Percentiles rank a stretch among this genome's conserved stretches.
These are phyloP conservation scores for Williopsis jadinii DNA, from an alignment of 1,139 yeast species.

Conservation along the genomic window DNA sequence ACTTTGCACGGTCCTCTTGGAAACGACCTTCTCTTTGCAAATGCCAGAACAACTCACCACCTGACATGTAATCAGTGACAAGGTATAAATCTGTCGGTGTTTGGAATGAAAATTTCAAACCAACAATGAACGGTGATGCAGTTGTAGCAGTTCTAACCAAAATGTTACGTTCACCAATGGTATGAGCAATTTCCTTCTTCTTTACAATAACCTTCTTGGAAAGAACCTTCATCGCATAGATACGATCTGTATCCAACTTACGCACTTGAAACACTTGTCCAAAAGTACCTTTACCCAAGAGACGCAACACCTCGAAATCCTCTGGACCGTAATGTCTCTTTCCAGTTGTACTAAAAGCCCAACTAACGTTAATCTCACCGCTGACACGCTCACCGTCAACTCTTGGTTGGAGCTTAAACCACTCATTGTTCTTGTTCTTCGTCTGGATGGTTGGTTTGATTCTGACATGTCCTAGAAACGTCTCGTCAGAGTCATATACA, in stretches of 20 bases:
- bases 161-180: constrained; percentile 93
- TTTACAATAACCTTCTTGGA: constrained; percentile 92
- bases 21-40: constrained; percentile 93
- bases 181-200: constrained; percentile 95
- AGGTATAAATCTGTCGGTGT: constrained; percentile 86
- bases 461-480: constrained; percentile 79
- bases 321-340: constrained; percentile 84
- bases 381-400: constrained; percentile 63
- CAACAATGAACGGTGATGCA: constrained; percentile 86
- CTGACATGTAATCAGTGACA: constrained; percentile 96
- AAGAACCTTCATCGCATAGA: constrained; percentile 95
- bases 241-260: constrained; percentile 79
- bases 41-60: constrained; percentile 98
- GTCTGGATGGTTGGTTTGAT: constrained; percentile 56
- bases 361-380: constrained; percentile 69
- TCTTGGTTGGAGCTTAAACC: constrained; percentile 73
- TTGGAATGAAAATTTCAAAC: constrained; percentile 90
- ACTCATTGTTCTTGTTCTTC: constrained; percentile 43
- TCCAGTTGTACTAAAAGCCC: constrained; percentile 65
- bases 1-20: constrained; percentile 86
- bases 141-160: constrained; percentile 84
- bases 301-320: constrained; percentile 84
- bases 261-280: constrained; percentile 96
- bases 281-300: constrained; percentile 93
- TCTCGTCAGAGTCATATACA: constrained; percentile 80